Evolutionary conservation across 306 rosid genomes (phyloP).

Genomic region (Cicer pinnatifidum): DNA sequence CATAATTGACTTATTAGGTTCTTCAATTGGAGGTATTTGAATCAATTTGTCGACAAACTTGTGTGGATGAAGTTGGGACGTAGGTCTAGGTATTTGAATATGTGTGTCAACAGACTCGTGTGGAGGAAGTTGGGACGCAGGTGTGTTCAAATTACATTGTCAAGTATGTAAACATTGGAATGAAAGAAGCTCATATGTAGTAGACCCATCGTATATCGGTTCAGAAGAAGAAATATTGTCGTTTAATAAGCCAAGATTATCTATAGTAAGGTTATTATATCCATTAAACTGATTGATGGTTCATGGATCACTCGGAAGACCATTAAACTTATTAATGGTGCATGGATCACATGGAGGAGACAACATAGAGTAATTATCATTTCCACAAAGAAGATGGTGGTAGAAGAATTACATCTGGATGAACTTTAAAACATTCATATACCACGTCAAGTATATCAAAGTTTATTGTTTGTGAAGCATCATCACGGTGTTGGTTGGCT

Average conservation of each 20-base stretch:
- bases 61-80: constrained; percentile 58
- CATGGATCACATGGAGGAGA: too few species aligned
- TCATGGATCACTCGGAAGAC: constrained; percentile 49
- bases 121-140: constrained; percentile 54
- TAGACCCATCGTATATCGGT: constrained; percentile 54
- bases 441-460: constrained; percentile 56
- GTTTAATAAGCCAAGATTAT: too few species aligned
- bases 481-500: constrained; percentile 50
- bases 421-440: constrained; percentile 45
- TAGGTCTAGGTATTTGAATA: background rate
- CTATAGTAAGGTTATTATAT: too few species aligned
- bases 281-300: background rate
- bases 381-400: constrained; percentile 9
- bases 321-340: too few species aligned
- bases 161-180: constrained; percentile 82
- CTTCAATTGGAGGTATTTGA: constrained; percentile 54
- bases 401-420: constrained; percentile 3
- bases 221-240: constrained; percentile 54
- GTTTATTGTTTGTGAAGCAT: constrained; percentile 43
- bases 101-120: constrained; percentile 47
- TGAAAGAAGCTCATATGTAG: constrained; percentile 97
- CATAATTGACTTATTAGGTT: constrained; percentile 28
- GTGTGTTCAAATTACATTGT: constrained; percentile 58
- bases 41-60: constrained; percentile 59
- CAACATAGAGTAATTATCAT: background rate